Base-by-base conservation (phyloP, 1,139 yeast species). In the Yamadazyma epiphylla region DNA sequence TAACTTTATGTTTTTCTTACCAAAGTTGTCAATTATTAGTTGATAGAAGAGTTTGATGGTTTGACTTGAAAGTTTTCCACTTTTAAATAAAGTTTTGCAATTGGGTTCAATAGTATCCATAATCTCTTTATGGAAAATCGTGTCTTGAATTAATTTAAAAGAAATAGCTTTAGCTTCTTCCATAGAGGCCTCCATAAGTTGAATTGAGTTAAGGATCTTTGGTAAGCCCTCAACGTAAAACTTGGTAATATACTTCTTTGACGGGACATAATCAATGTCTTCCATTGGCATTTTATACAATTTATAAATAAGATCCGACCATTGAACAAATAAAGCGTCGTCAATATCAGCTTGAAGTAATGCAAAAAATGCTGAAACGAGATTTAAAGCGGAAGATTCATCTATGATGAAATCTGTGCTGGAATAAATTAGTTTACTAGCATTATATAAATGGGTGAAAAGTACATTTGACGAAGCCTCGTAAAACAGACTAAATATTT, bases 361-460 rank as follows among this genome's bases (percentile, higher is more conserved):
- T 31, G 38, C 38, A 15, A 27, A 27, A 30, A 30, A 51, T 15
- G 39, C 37, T 15, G 27, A 27, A 9, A 49, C 27, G 26, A 39
- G 38, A 10, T 23, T 33, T 9, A 34, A 19, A 13, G 47, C 45
- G n/a, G 35, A 15, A 8, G 32, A 17, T 32, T 66, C 71, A 22
- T 66, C 72, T 4, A 58, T 48, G n/a, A 55, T 58, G 15, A 65
- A 36, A 36, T 52, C 63, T 6, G 53, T 46, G 10, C 52, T 52
- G 6, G 45, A 32, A 26, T 42, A 37, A 5, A 60, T 37, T 25
- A 38, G 24, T 4, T 39, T 31, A 10, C 60, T 30, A 10, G 49
- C 41, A 3, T 32, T 32, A 28, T 58, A 48, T 23, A 55, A 29
- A 5, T 29, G 32, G 4, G 10, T n/a, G 27, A 29, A 42, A 14